phyloP scores from a whole-genome alignment of 257 asterid species.

The Solanum gracilifrons region DNA sequence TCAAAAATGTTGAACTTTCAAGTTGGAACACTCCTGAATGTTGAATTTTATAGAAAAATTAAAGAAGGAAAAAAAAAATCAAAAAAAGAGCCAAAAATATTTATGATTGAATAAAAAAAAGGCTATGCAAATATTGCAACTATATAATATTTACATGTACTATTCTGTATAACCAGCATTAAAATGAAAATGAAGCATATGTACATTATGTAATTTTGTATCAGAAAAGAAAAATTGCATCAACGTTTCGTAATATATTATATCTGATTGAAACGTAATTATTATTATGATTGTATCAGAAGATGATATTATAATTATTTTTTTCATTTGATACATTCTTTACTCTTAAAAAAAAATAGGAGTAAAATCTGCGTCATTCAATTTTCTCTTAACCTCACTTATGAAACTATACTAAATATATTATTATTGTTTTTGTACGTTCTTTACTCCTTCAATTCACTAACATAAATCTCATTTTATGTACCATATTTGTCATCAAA shows the following conservation, averaged over 20 bases:
- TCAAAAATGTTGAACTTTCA: constrained; percentile 58
- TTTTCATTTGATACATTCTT: neutral
- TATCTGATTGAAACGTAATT: neutral
- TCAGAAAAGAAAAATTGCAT: neutral
- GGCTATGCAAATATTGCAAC: neutral
- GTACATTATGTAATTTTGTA: neutral
- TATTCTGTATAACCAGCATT: neutral
- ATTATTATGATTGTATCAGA: neutral
- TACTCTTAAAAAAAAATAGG: neutral
- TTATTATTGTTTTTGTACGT: no score
- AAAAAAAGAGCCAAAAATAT: neutral
- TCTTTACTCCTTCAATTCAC: neutral
- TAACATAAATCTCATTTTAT: no score
- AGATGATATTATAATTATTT: neutral
- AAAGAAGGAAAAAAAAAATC: neutral
- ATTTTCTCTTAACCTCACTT: neutral
- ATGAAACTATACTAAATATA: no score
- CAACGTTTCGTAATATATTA: neutral
- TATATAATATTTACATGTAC: neutral
- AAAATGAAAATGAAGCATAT: neutral
- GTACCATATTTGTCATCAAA: neutral
- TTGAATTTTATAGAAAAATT: neutral
- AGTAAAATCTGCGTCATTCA: no score
- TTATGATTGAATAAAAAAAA: neutral
- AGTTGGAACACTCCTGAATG: constrained; percentile 1